Conservation (phyloP, 31 red algal genomes). For the Odonthalia washingtoniensis region DNA sequence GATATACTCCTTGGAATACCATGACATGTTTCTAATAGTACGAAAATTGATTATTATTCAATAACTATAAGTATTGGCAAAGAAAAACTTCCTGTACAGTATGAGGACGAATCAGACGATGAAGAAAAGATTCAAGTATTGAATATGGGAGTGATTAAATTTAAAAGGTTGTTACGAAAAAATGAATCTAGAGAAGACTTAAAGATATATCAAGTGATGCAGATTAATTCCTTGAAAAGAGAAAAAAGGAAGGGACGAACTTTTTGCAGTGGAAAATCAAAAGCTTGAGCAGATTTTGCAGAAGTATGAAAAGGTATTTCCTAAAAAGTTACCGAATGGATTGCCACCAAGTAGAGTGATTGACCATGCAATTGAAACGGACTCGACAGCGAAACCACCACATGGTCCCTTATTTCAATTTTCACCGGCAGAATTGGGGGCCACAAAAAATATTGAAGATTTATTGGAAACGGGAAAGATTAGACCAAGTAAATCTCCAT, state of each 20-base stretch:
- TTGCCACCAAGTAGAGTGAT: conserved; percentile 21
- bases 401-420: no score
- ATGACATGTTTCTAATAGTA: no score
- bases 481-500: no score
- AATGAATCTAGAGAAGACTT: not conserved
- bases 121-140: not conserved
- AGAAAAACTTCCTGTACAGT: no score
- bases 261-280: no score
- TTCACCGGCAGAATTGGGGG: no score
- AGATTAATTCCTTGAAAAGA: not conserved
- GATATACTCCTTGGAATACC: conserved; percentile 9
- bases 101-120: no score
- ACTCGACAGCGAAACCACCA: not conserved
- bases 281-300: conserved; percentile 4
- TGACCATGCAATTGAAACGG: conserved; percentile 30
- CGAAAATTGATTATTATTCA: no score
- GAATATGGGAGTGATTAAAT: conserved; percentile 12
- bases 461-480: no score
- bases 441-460: no score
- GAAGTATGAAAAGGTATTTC: conserved; percentile 28
- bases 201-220: not conserved
- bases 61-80: no score
- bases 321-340: conserved; percentile 12
- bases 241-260: not conserved
- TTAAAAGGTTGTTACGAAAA: not conserved